Conservation (phyloP, 2,329 filamentous ascomycete genomes). For the Drechslera avenae region DNA sequence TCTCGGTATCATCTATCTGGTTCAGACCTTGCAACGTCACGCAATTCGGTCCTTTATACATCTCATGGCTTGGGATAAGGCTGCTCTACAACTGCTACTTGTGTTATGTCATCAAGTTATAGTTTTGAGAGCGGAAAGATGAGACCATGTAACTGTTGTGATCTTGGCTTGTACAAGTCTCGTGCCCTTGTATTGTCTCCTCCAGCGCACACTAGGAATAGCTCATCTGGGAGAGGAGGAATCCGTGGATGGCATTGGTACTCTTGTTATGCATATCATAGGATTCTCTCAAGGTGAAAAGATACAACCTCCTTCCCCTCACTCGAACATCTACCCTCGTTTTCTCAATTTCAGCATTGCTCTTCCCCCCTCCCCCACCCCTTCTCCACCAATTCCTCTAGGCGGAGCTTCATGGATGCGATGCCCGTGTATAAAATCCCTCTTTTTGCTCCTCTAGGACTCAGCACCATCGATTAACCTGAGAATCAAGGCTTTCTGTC, state of each 20-base stretch:
- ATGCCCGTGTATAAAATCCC: slow-evolving; percentile 60
- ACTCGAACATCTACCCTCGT: not conserved
- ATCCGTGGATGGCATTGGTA: too few relatives aligned
- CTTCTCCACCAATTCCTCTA: slow-evolving; percentile 58
- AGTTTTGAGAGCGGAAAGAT: too few relatives aligned
- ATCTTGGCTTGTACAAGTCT: too few relatives aligned
- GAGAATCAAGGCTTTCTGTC: slow-evolving; percentile 32
- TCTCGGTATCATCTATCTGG: not conserved
- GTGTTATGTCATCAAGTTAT: too few relatives aligned
- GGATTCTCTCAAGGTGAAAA: not conserved
- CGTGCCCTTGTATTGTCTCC: too few relatives aligned
- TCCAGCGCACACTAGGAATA: too few relatives aligned
- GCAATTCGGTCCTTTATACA: not conserved
- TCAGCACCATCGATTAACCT: slow-evolving; percentile 67
- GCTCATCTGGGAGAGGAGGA: too few relatives aligned
- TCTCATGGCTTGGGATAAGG: not conserved
- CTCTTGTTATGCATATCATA: too few relatives aligned
- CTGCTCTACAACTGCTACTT: not conserved
- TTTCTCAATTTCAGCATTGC: not conserved
- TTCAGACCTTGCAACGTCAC: not conserved
- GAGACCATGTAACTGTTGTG: too few relatives aligned
- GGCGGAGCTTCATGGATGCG: slow-evolving; percentile 68
- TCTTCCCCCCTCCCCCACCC: too few relatives aligned
- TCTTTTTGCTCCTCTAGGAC: slow-evolving; percentile 63
- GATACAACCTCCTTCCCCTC: not conserved